Evolutionary conservation across 2,329 filamentous ascomycete species (phyloP), one percentile per base, ranked within the genome.

Genomic region (Aspergillus fijiensis): DNA sequence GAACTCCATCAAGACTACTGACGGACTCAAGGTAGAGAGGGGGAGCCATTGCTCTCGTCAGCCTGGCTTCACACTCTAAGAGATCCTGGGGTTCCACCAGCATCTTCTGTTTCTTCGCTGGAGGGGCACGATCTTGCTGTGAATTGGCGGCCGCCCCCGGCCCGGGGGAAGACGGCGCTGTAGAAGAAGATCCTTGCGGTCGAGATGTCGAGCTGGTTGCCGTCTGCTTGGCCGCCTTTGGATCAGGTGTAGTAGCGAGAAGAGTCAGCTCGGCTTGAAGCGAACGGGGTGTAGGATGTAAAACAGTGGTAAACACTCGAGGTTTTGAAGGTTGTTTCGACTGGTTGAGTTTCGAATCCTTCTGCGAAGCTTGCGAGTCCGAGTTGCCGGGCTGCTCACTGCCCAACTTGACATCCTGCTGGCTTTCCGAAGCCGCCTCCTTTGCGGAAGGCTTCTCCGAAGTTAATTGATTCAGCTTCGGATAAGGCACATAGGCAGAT

Each of bases 261-360:
- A 95, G 82, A 48, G 87, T 82, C 52, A 97, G 81, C 71, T 98
- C 94, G 55, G 85, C 84, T 60, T 92, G 84, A 52, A 91, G 78
- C 21, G 88, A 92, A 65, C 92, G 85, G 3, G 86, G 81, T 0
- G 95, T 98, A 3, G 94, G 92, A 61, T 92, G 90, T 16, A 99
- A 83, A 5, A 98, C 94, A 2, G 90, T 84, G 0, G 92, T 96
- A 64, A 83, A 87, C 14, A 94, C 79, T 63, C 83, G 89, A 2
- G 87, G 85, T 63, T 80, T 80, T 5, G 79, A 64, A 14, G 72
- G 62, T 60, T 74, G 70, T 62, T 90, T 89, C 3, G 79, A 72
- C 12, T 80, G 76, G 31, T 74, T 68, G 47, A 67, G 65, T 9
- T 80, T 79, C 55, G 83, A 78, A 31, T 77, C 81, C 11, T 82